These are phyloP conservation scores for Irpex sp. DNA, from an alignment of 1,284 basidiomycete genomes.

Conservation along the genomic window DNA sequence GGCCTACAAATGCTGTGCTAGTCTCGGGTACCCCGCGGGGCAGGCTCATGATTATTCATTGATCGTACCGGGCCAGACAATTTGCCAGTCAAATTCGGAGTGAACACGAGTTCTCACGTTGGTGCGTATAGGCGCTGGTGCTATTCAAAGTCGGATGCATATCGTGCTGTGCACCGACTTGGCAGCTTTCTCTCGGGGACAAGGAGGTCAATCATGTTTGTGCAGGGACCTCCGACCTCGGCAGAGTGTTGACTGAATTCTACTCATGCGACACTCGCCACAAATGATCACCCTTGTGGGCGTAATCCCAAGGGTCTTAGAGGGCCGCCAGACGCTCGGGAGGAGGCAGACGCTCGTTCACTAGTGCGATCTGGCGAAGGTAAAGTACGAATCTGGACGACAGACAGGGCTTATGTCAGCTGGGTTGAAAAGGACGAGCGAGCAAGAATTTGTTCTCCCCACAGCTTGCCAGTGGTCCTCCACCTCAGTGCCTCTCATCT, in stretches of 20 bases:
- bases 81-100: background rate
- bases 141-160: background rate
- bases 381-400: conserved; percentile 3
- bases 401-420: conserved; percentile 16
- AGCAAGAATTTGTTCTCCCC: background rate
- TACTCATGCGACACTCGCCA: background rate
- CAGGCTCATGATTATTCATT: background rate
- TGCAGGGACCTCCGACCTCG: background rate
- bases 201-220: background rate
- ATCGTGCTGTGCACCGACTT: background rate
- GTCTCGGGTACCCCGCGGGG: background rate
- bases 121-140: background rate
- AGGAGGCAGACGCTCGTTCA: background rate
- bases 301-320: background rate
- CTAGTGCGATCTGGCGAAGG: background rate
- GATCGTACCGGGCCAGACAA: background rate
- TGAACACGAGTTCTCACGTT: background rate
- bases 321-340: background rate
- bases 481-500: conserved; percentile 11
- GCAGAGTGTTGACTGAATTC: background rate
- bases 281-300: background rate
- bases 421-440: conserved; percentile 13
- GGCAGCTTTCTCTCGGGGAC: background rate
- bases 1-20: background rate
- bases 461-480: conserved; percentile 1